phyloP scores from a whole-genome alignment of 176 grass and related monocot species.

The Paspalum vaginatum region DNA sequence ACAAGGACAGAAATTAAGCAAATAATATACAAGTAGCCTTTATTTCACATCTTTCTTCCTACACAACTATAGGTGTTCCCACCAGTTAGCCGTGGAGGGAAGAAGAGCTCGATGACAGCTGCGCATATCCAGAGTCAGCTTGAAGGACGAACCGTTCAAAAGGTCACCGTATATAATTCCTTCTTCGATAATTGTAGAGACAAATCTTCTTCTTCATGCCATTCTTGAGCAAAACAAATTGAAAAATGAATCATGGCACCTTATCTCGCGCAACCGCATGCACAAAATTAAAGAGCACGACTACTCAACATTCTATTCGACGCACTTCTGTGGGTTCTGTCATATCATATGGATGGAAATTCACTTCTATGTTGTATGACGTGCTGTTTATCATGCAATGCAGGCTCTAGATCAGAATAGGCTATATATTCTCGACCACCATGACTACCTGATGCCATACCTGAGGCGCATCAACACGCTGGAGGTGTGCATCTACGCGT shows the following conservation, averaged over 20 bases:
- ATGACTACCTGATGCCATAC: slow-evolving; percentile 92
- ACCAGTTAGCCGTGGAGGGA: slow-evolving; percentile 55
- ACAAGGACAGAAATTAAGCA: not conserved
- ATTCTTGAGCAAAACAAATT: not conserved
- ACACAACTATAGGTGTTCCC: slow-evolving; percentile 60
- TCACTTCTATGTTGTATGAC: not conserved
- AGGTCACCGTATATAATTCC: not conserved
- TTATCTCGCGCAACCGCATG: not conserved
- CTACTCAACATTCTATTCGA: not conserved
- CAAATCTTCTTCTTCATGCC: not conserved
- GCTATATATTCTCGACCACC: slow-evolving; percentile 85
- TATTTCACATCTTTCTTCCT: not conserved
- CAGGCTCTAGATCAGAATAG: slow-evolving; percentile 60
- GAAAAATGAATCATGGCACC: not conserved
- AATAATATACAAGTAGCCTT: not conserved
- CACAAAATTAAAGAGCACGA: too few relatives aligned
- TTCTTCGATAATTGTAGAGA: not conserved
- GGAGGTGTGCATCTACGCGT: slow-evolving; percentile 77
- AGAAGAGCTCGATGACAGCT: slow-evolving; percentile 52
- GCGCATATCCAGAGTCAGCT: slow-evolving; percentile 53
- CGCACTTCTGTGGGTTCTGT: not conserved
- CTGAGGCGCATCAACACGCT: slow-evolving; percentile 70
- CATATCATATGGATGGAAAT: not conserved
- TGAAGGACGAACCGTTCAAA: slow-evolving; percentile 42
- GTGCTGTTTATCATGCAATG: not conserved